Base-by-base conservation (phyloP, 495 filamentous ascomycete species). In the Cryomyces minteri region DNA sequence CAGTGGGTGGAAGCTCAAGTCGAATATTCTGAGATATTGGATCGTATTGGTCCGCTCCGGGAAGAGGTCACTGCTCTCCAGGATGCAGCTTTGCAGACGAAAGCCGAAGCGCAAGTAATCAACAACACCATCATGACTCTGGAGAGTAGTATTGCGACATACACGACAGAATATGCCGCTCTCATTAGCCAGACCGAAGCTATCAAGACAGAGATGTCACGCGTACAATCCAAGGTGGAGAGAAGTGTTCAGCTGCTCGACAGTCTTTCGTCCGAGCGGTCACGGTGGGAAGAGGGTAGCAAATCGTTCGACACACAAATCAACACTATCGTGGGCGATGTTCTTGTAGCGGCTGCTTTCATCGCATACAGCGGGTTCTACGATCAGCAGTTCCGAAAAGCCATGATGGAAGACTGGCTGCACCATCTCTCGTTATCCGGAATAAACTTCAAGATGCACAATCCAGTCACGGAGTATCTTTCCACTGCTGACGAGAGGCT, bases 1-100 rank as follows among this genome's bases (percentile, higher is more conserved):
- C 84, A 94, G 60, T 99, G 90, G 90, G 88, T 94, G 28, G 77
- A 86, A 62, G 90, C 90, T 34, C 90, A 99, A 63, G 90, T 96
- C 54, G 87, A 84, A 54, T 99, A 93, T 59, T 94, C 90, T 12
- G 88, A 86, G 52, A 99, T 99, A 51, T 67, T 96, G 43, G 88
- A 96, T 57, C 80, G 87, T 25, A 85, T 99, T 51, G 90, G 92
- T 4, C 90, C 90, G 39, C 65, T 99, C 34, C 78, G 88, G 49
- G 84, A 90, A 41, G 92, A 99, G 60, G 92, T 96, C 11, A 71
- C 67, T 41, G 67, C 80, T 55, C 77, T 99, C 25, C 87, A 95
- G 60, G 80, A 90, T 36, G 75, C 84, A 56, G 87, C 88, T 29
- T 68, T 93, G 45, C 76, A 93, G 63, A 99, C 92, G 32, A 94